Evolutionary conservation across 495 filamentous ascomycete species (phyloP).

Genomic region (Aspergillus ostianus): DNA sequence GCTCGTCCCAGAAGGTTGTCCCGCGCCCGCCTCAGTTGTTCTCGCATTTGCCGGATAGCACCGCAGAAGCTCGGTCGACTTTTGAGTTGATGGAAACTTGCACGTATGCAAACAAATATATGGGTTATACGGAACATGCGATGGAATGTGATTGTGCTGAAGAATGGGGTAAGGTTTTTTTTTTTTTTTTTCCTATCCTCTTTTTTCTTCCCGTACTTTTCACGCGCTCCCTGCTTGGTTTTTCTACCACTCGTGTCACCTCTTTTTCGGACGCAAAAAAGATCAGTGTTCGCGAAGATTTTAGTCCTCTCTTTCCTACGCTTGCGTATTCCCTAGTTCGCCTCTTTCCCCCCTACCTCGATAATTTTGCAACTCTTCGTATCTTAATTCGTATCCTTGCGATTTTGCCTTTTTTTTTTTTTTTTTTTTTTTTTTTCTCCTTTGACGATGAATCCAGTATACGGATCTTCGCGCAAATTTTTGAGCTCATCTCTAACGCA

Average conservation of each 20-base stretch:
- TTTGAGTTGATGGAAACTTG: conserved; percentile 82
- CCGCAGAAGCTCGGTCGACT: conserved; percentile 66
- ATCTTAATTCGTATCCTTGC: background rate
- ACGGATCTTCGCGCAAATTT: background rate
- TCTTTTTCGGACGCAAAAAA: conserved; percentile 1
- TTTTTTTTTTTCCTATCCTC: conserved; percentile 28
- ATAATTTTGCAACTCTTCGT: background rate
- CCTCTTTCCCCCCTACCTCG: too few relatives aligned
- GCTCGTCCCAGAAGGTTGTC: conserved; percentile 66
- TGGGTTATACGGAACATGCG: conserved; percentile 88
- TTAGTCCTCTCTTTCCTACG: background rate
- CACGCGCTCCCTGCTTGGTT: conserved; percentile 5
- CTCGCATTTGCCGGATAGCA: conserved; percentile 68
- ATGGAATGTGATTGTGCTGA: conserved; percentile 95
- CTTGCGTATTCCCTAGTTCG: background rate
- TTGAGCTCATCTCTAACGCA: conserved; percentile 23
- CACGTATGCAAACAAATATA: conserved; percentile 81
- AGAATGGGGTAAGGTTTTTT: conserved; percentile 85
- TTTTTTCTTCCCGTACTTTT: conserved; percentile 1
- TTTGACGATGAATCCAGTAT: background rate
- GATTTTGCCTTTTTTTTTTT: background rate
- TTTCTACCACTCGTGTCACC: background rate
- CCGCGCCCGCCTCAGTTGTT: conserved; percentile 62
- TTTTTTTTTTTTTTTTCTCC: too few relatives aligned
- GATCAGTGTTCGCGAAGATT: background rate